Evolutionary conservation across 441 rosid genomes (phyloP).

Genomic region (Hura crepitans): DNA sequence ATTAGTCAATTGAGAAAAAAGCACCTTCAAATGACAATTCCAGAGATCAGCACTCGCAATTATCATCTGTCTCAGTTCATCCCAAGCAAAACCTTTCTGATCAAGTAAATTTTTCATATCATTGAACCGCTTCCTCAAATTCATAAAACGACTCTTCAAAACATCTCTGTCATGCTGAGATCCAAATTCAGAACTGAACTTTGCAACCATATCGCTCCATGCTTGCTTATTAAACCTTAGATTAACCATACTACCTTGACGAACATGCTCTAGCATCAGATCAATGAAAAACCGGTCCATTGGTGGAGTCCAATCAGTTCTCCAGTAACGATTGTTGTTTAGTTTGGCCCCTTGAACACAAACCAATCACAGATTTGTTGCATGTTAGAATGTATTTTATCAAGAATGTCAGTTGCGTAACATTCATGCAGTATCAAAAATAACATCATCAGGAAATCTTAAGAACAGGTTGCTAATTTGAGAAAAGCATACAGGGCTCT

Average conservation of each 20-base stretch:
- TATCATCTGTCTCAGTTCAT: conserved; percentile 38
- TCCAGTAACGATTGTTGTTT: conserved; percentile 25
- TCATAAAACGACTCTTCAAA: conserved; percentile 34
- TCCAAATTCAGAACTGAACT: conserved; percentile 44
- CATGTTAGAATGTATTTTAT: neutral
- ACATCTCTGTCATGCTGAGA: conserved; percentile 35
- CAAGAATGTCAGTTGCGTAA: neutral
- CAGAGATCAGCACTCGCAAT: conserved; percentile 34
- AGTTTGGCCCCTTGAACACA: conserved; percentile 31
- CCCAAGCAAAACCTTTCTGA: conserved; percentile 40
- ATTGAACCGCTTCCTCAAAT: conserved; percentile 39
- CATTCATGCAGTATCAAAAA: neutral
- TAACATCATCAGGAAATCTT: neutral
- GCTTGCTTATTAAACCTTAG: conserved; percentile 35
- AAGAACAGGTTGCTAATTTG: neutral
- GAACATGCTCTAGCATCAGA: conserved; percentile 43
- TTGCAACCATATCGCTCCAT: conserved; percentile 43
- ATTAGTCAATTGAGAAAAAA: conserved; percentile 6
- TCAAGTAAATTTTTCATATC: conserved; percentile 38
- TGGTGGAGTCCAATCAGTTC: conserved; percentile 41
- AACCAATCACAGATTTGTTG: neutral
- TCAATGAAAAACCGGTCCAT: conserved; percentile 53
- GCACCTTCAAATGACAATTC: conserved; percentile 41
- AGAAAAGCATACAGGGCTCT: neutral
- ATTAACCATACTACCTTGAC: conserved; percentile 33